Evolutionary conservation across 306 rosid genomes (phyloP).

Genomic region (Vicia faba): DNA sequence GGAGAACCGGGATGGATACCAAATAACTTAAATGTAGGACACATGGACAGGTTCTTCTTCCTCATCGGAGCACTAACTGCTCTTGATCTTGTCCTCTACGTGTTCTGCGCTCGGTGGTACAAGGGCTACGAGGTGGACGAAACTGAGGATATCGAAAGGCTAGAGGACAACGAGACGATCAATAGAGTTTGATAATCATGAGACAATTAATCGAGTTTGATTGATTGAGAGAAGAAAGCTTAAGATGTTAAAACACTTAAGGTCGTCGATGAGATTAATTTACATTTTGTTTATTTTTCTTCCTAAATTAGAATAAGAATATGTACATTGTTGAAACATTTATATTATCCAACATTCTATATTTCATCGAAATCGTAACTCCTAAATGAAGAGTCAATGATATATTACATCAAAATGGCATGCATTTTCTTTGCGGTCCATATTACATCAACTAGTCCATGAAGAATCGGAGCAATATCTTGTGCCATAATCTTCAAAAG

Average conservation of each 20-base stretch:
- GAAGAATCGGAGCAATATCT: conserved; percentile 58
- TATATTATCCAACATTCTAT: conserved; percentile 5
- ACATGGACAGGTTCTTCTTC: conserved; percentile 58
- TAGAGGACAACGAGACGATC: not conserved
- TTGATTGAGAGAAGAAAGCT: not conserved
- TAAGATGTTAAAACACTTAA: conserved; percentile 7
- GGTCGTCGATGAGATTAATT: conserved; percentile 11
- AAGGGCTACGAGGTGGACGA: conserved; percentile 20
- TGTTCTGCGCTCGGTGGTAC: conserved; percentile 51
- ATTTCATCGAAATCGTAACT: conserved; percentile 23
- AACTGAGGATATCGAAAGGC: not conserved
- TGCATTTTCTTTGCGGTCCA: conserved; percentile 68
- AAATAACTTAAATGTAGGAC: conserved; percentile 48
- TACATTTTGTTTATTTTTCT: conserved; percentile 21
- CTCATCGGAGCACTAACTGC: conserved; percentile 52
- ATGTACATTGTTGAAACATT: conserved; percentile 25
- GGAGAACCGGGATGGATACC: conserved; percentile 59
- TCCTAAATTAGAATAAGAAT: conserved; percentile 15
- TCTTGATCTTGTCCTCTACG: conserved; percentile 47
- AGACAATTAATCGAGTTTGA: conserved; percentile 21
- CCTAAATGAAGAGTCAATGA: conserved; percentile 2
- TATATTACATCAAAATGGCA: conserved; percentile 42
- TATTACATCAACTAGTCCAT: conserved; percentile 56
- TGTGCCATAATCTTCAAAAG: conserved; percentile 66
- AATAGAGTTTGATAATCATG: conserved; percentile 35